Evolutionary conservation across 371 early-diverging fungal species (phyloP).

Genomic region (Entomophthora muscae): DNA sequence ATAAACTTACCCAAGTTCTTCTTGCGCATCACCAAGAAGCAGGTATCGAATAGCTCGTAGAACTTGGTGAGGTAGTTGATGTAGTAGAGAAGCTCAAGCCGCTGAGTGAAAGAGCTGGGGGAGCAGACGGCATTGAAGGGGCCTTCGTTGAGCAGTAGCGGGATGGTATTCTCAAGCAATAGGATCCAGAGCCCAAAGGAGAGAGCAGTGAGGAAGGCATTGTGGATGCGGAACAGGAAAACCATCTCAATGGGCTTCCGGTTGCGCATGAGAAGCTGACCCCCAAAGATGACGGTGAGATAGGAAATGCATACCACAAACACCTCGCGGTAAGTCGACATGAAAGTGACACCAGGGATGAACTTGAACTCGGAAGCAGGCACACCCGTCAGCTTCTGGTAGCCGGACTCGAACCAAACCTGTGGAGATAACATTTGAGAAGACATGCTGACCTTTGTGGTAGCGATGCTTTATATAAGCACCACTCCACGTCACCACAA

Average conservation of each 20-base stretch:
- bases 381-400: slow-evolving; percentile 24
- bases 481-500: too few species aligned
- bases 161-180: slow-evolving; percentile 12
- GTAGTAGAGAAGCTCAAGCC: too few species aligned
- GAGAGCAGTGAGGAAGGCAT: slow-evolving; percentile 41
- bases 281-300: too few species aligned
- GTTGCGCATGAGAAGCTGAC: slow-evolving; percentile 52
- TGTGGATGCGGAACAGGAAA: slow-evolving; percentile 49
- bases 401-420: slow-evolving; percentile 20
- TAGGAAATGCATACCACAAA: slow-evolving; percentile 30
- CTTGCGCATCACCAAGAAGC: too few species aligned
- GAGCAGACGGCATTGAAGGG: slow-evolving; percentile 24
- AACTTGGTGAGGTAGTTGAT: too few species aligned
- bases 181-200: slow-evolving; percentile 41
- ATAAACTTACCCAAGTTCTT: too few species aligned
- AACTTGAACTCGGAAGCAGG: slow-evolving; percentile 29
- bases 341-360: slow-evolving; percentile 34
- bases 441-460: too few species aligned
- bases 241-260: slow-evolving; percentile 40
- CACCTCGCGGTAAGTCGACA: slow-evolving; percentile 47
- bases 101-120: too few species aligned
- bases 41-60: too few species aligned
- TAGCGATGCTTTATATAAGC: too few species aligned
- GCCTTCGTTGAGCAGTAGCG: slow-evolving; percentile 3
- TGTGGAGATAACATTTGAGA: too few species aligned